Base-by-base conservation (phyloP, 768 basidiomycete species). In the Suillus bovinus region DNA sequence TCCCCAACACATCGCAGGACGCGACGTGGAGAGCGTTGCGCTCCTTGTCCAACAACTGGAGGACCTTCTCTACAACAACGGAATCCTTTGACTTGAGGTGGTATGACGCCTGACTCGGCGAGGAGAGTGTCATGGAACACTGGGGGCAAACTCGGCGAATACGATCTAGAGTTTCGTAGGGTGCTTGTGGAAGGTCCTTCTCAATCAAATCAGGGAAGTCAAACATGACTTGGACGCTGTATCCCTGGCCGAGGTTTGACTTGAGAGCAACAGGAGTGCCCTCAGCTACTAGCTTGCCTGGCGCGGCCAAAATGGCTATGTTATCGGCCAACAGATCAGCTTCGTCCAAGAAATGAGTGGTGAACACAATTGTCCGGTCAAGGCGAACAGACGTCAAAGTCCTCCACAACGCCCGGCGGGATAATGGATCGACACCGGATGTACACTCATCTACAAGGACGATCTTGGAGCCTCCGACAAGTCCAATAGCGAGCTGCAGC, bases 331-430 rank as follows among this genome's bases (percentile, higher is more conserved):
- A 78, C 4, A 93, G 77, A 68, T 93, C 91, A 0, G 91, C 91
- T 72, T 92, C 89, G 61, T 92, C 90, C 2, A 91, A 79, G 75
- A 90, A 90, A 75, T 93, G 91, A 0, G 91, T 94, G 0, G 91
- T 93, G 70, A 92, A 87, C 3, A 93, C 78, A 41, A 93, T 85
- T 0, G 87, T 86, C 54, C 88, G 78, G 47, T 87, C 85, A 38
- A 86, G 78, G 16, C 87, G 82, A 61, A 89, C 84, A 3, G 85
- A 81, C 4, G 84, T 90, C 60, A 94, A 74, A 0, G 86, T 88
- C 60, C 86, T 82, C 91, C 91, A 94, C 8, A 94, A 74, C 1
- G 91, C 85, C 36, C 91, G 81, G 56, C 91, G 79, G 61, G 91
- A 91, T 39, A 94, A 74, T 3, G 91, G 91, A 70, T 94, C 91